A percentile compares a stretch with the other conserved stretches of the same genome.
Conservation (phyloP, 345 rosid genomes). For the Acer saccharum region DNA sequence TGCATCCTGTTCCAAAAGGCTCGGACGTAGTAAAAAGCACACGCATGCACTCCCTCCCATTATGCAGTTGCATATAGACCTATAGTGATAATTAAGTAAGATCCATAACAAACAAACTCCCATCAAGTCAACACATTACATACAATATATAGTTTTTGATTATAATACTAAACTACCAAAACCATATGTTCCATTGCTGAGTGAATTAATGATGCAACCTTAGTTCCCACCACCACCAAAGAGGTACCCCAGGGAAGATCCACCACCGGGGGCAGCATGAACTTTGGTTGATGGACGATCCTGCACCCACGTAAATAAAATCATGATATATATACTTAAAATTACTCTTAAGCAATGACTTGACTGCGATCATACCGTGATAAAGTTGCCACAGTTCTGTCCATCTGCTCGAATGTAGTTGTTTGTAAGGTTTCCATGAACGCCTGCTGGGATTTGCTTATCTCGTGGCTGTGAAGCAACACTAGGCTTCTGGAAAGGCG, state of each 20-base stretch:
- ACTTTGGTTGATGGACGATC: slow-evolving; percentile 62
- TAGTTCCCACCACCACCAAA: slow-evolving; percentile 40
- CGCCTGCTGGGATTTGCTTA: slow-evolving; percentile 69
- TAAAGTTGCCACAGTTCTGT: slow-evolving; percentile 79
- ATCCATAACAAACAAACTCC: neutral
- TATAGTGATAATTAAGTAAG: too few relatives aligned
- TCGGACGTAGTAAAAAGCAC: too few relatives aligned
- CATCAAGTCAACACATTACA: slow-evolving; percentile 9
- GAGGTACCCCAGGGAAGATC: slow-evolving; percentile 56
- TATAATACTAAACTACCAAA: neutral
- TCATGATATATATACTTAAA: neutral
- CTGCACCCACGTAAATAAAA: slow-evolving; percentile 17
- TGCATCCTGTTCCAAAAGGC: too few relatives aligned
- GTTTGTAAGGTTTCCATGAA: slow-evolving; percentile 55
- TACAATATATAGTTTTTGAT: neutral
- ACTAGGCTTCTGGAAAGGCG: slow-evolving; percentile 23
- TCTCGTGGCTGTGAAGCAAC: slow-evolving; percentile 38
- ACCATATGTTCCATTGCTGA: neutral
- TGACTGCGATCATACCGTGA: slow-evolving; percentile 50
- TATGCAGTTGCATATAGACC: neutral
- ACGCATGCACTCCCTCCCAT: neutral
- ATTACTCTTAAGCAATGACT: neutral
- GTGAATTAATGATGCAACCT: neutral
- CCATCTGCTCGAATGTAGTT: slow-evolving; percentile 73
- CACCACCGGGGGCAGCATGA: slow-evolving; percentile 60